These are phyloP conservation scores for Malbranchea zuffiana DNA, from an alignment of 2,329 filamentous ascomycete genomes.

Conservation along the genomic window DNA sequence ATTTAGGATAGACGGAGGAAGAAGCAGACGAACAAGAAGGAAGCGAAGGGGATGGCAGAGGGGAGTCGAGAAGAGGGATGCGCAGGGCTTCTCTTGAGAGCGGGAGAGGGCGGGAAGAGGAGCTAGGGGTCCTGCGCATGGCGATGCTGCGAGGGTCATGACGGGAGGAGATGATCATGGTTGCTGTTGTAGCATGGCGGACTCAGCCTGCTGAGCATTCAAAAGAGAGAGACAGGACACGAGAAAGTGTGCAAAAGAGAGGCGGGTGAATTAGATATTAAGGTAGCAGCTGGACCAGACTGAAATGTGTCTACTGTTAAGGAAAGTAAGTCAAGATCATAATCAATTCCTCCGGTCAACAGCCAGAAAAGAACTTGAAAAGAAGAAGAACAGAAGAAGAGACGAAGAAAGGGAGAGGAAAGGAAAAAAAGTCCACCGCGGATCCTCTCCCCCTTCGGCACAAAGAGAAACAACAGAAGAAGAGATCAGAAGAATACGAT, in stretches of 20 bases:
- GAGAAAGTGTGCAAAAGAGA: conserved; percentile 12
- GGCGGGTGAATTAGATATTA: too few relatives aligned
- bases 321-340: too few relatives aligned
- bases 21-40: too few relatives aligned
- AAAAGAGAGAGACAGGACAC: neutral
- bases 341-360: too few relatives aligned
- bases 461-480: too few relatives aligned
- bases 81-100: conserved; percentile 48
- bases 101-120: conserved; percentile 14
- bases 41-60: conserved; percentile 59
- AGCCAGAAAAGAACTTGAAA: too few relatives aligned
- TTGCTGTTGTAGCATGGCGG: conserved; percentile 11
- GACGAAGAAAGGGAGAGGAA: conserved; percentile 18
- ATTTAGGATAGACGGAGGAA: conserved; percentile 54
- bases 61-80: conserved; percentile 54
- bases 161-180: conserved; percentile 26
- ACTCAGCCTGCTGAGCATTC: too few relatives aligned
- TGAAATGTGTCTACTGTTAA: too few relatives aligned
- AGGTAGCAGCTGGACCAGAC: too few relatives aligned
- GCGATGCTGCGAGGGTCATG: conserved; percentile 21
- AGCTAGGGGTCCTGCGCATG: conserved; percentile 16
- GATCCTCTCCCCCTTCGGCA: too few relatives aligned
- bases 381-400: conserved; percentile 15
- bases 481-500: too few relatives aligned
- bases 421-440: conserved; percentile 13